phyloP scores from a whole-genome alignment of 179 eudicot species.

The Pouteria campechiana region DNA sequence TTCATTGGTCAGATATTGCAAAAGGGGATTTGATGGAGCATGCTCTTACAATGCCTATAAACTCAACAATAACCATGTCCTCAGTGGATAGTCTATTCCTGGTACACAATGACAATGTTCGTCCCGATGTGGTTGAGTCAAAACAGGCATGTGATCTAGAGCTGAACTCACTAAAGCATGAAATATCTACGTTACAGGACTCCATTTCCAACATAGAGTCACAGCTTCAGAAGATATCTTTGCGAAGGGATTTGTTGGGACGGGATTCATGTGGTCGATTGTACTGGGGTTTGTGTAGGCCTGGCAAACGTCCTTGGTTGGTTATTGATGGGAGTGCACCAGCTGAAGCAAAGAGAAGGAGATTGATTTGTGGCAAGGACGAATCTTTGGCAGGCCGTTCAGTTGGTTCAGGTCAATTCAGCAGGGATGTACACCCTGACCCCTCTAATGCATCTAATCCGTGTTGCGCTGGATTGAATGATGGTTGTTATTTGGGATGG shows the following conservation, averaged over 20 bases:
- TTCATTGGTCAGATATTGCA: constrained; percentile 3
- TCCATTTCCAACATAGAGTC: constrained; percentile 42
- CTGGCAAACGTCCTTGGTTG: constrained; percentile 25
- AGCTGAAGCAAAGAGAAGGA: constrained; percentile 9
- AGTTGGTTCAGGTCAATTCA: no score
- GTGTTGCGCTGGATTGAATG: constrained; percentile 11
- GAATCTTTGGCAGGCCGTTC: no score
- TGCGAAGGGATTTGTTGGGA: constrained; percentile 68
- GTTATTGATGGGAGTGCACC: constrained; percentile 31
- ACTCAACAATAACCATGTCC: no score
- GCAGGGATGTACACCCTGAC: no score
- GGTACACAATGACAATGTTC: no score
- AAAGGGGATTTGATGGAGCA: constrained; percentile 9
- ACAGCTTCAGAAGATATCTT: constrained; percentile 49
- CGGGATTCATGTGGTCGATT: constrained; percentile 59
- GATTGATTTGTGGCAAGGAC: neutral
- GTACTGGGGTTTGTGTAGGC: constrained; percentile 59
- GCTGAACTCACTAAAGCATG: constrained; percentile 28
- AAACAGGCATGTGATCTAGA: constrained; percentile 26
- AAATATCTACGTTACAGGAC: constrained; percentile 36
- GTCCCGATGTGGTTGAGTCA: constrained; percentile 17
- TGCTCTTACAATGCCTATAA: constrained; percentile 3
- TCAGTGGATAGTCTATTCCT: no score
- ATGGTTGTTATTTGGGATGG: constrained; percentile 33
- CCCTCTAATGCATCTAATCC: constrained; percentile 18